phyloP scores from a whole-genome alignment of 768 basidiomycete genomes.

The Mycena venus region DNA sequence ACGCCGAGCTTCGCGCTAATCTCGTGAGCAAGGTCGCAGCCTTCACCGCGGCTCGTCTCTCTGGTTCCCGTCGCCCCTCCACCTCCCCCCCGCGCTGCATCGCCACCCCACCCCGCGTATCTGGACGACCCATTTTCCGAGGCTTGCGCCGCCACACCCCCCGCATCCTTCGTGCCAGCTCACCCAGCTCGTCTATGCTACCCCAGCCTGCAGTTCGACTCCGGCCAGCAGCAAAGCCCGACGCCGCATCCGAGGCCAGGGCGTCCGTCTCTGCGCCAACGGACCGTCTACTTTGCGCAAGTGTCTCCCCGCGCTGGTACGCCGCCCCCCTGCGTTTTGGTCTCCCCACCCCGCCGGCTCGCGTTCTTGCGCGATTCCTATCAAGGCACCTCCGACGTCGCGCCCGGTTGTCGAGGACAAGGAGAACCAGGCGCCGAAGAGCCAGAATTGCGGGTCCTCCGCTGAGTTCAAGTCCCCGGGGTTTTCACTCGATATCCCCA shows the following conservation, averaged over 20 bases:
- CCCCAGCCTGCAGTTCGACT: conserved; percentile 16
- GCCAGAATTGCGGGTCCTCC: neutral
- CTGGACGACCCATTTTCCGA: conserved; percentile 14
- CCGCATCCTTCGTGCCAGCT: neutral
- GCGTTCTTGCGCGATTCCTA: conserved; percentile 26
- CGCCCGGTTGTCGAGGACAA: conserved; percentile 3
- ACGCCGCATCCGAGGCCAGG: conserved; percentile 15
- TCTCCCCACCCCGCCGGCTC: conserved; percentile 29
- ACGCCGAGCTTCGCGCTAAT: conserved; percentile 16
- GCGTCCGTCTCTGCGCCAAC: conserved; percentile 25
- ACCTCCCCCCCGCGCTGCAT: neutral
- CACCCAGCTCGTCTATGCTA: conserved; percentile 7
- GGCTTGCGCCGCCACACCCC: neutral
- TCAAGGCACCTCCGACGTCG: conserved; percentile 21
- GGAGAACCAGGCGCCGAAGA: conserved; percentile 14
- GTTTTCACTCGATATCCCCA: neutral
- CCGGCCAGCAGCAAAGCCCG: conserved; percentile 26
- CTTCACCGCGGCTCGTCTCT: conserved; percentile 29
- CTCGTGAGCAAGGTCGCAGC: conserved; percentile 18
- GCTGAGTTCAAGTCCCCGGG: neutral
- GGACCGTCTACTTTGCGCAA: conserved; percentile 28
- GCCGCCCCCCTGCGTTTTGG: conserved; percentile 19
- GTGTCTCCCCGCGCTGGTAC: neutral
- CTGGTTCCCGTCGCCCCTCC: neutral
- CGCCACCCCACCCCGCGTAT: neutral